Base-by-base conservation (phyloP, 169 alveolate species). In the Sarcocystis neurona region DNA sequence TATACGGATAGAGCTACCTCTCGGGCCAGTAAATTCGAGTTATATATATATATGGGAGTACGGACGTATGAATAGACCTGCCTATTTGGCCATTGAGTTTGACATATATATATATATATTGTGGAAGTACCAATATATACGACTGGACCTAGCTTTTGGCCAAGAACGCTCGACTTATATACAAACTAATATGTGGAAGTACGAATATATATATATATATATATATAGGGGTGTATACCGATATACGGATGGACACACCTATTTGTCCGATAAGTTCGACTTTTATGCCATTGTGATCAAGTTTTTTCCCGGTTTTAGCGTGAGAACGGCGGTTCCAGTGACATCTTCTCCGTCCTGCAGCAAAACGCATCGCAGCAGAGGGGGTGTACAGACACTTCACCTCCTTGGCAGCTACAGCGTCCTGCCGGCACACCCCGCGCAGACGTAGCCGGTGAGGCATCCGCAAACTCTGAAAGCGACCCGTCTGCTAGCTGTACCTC, bases 221-320 rank as follows among this genome's bases (percentile, higher is more conserved):
- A 15, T 70, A 12, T 70, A 10, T 23, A 70, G 10, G 47, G 34
- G 27, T 70, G 27, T 23, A 18, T 70, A 70, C 10, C 10, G 34
- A 70, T 15, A 23, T 12, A 10, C 92, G 4, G 58, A 12, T 23
- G 34, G 44, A 43, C 92, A 46, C 56, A 95, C 98, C 98, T 46
- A 98, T 97, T 93, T 97, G 97, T 23, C 99, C 99, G 48, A 98
- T 95, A 47, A 99, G 95, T 91, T 98, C 99, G 68, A 98, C 98
- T 92, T 97, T 97, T 41, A 98, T 97, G 63, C 99, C 99, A 90
- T 97, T 96, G 93, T 99, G 99, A 74, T 98, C 99, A 82, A 98
- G 91, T 84, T 97, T 97, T 88, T 98, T 47, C 98, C 99, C 0
- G 98, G 98, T 85, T 96, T 95, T 89, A 97, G 84, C 88, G 95